Evolutionary conservation across 176 grass and related monocot species (phyloP).

Genomic region (Themeda triandra): DNA sequence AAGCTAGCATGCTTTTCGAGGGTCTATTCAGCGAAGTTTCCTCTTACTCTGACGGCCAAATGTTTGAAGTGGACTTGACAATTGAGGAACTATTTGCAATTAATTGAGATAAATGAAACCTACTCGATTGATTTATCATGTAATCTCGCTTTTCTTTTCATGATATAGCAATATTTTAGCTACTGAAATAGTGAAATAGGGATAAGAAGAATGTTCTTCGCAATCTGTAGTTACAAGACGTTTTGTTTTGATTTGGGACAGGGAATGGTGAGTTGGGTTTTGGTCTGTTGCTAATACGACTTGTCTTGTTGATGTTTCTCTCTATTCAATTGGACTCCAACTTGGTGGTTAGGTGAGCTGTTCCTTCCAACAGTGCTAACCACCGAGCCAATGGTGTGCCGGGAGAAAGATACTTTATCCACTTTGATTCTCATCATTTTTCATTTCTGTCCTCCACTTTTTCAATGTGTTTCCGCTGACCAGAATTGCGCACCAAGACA

Average conservation of each 20-base stretch:
- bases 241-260: background rate
- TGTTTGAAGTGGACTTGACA: background rate
- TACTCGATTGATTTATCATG: background rate
- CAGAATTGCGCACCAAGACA: background rate
- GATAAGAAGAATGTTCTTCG: background rate
- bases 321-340: conserved; percentile 20
- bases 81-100: background rate
- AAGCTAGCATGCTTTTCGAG: background rate
- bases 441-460: background rate
- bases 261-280: background rate
- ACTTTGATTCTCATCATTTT: conserved; percentile 31
- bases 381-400: conserved; percentile 34
- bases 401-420: conserved; percentile 39
- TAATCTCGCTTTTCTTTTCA: too few relatives aligned
- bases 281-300: conserved; percentile 32
- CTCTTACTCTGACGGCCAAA: background rate
- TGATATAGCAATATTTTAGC: background rate
- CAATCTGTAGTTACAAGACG: conserved; percentile 3
- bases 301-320: conserved; percentile 33
- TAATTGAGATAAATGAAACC: background rate
- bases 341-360: conserved; percentile 44
- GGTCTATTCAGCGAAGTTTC: conserved; percentile 4
- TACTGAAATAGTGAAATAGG: too few relatives aligned
- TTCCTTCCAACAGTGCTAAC: conserved; percentile 43
- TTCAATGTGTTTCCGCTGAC: background rate